Evolutionary conservation across 176 grass and related monocot species (phyloP).

Genomic region (Pontederia crassipes): DNA sequence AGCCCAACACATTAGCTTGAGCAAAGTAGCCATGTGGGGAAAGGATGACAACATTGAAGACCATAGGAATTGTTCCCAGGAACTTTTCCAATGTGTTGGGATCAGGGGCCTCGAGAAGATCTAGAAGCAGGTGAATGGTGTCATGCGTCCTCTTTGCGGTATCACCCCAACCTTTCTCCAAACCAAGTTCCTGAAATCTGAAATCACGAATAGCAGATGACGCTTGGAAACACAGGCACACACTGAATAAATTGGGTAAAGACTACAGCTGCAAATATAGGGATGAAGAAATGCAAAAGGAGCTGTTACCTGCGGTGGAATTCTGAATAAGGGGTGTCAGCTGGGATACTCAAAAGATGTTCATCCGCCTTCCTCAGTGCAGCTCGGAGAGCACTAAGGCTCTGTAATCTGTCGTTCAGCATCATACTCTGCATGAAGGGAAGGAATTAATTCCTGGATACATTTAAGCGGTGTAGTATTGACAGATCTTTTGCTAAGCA

Average conservation of each 20-base stretch:
- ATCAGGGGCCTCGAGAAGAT: slow-evolving; percentile 96
- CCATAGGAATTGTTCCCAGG: slow-evolving; percentile 87
- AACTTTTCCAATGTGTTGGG: slow-evolving; percentile 89
- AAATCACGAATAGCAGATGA: neutral
- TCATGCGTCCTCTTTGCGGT: slow-evolving; percentile 59
- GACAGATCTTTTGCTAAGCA: neutral
- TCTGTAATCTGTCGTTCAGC: slow-evolving; percentile 94
- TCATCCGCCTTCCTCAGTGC: slow-evolving; percentile 92
- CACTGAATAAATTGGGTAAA: neutral
- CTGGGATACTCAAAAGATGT: slow-evolving; percentile 50
- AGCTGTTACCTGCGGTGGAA: slow-evolving; percentile 69
- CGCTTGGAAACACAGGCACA: slow-evolving; percentile 10
- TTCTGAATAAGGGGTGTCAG: slow-evolving; percentile 69
- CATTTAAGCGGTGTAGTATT: neutral
- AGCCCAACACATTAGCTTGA: slow-evolving; percentile 98
- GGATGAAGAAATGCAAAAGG: neutral
- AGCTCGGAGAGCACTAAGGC: slow-evolving; percentile 68
- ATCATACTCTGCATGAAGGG: slow-evolving; percentile 70
- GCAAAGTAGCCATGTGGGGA: slow-evolving; percentile 97
- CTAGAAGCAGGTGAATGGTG: slow-evolving; percentile 87
- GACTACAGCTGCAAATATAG: neutral
- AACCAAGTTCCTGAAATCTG: slow-evolving; percentile 94
- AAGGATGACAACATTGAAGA: slow-evolving; percentile 95
- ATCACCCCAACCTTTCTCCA: slow-evolving; percentile 99
- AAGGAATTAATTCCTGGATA: neutral